Percentiles rank a stretch among this genome's conserved stretches.
These are phyloP conservation scores for Tolypocladium cylindrosporum DNA, from an alignment of 2,329 filamentous ascomycete genomes.

Conservation along the genomic window DNA sequence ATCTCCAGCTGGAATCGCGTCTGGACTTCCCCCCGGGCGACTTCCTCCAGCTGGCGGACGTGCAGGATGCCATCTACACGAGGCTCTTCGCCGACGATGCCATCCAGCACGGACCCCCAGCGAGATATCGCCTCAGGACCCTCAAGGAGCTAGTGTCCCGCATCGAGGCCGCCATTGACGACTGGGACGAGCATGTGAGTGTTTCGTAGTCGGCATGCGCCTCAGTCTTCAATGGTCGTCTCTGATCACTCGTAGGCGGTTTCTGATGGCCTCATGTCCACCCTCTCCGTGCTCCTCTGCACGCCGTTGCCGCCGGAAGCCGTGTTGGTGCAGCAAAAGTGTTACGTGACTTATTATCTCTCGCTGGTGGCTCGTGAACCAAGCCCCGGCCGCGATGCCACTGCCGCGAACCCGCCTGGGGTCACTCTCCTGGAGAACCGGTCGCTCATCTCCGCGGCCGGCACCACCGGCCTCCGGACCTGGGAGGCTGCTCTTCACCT, in stretches of 20 bases:
- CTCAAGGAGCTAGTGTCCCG: constrained; percentile 62
- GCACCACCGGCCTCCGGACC: constrained; percentile 67
- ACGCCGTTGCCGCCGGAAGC: constrained; percentile 54
- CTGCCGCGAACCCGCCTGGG: constrained; percentile 1
- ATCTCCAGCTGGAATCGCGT: constrained; percentile 61
- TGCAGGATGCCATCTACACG: constrained; percentile 58
- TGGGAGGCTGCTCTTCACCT: constrained; percentile 75
- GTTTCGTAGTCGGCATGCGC: neutral
- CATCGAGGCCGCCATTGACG: constrained; percentile 64
- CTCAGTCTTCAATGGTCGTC: constrained; percentile 1
- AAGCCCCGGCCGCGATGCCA: constrained; percentile 1
- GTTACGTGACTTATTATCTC: constrained; percentile 62
- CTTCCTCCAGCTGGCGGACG: constrained; percentile 46
- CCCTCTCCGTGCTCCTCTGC: constrained; percentile 55
- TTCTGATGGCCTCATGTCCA: constrained; percentile 67
- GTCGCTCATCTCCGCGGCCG: constrained; percentile 56
- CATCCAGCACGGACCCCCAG: constrained; percentile 49
- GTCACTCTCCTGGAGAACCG: constrained; percentile 62
- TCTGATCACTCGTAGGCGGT: constrained; percentile 54
- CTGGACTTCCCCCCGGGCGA: constrained; percentile 53
- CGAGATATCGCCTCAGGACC: constrained; percentile 59
- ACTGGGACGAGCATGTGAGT: constrained; percentile 84
- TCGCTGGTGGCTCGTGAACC: constrained; percentile 21
- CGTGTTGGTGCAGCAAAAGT: constrained; percentile 58
- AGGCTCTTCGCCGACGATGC: constrained; percentile 54